A percentile compares a stretch with the other conserved stretches of the same genome.
These are phyloP conservation scores for Polytrichum commune DNA, from an alignment of 225 moss, liverwort and hornwort genomes.

Conservation along the genomic window DNA sequence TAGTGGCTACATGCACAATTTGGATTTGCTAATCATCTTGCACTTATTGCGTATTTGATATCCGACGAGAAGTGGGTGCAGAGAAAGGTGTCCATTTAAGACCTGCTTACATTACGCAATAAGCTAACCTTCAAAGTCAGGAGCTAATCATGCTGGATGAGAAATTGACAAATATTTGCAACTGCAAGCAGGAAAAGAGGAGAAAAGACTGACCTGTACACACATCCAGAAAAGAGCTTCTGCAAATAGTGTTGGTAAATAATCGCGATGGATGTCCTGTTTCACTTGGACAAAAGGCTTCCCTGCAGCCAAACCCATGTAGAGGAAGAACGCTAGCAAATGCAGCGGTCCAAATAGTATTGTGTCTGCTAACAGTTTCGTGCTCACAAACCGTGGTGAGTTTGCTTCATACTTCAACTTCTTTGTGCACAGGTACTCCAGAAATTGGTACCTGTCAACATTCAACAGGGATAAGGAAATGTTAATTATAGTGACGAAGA, in stretches of 20 bases:
- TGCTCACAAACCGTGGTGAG: slow-evolving; percentile 6
- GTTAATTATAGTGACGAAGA: too few species aligned
- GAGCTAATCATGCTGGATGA: neutral
- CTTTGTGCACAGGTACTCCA: slow-evolving; percentile 5
- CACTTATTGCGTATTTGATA: too few species aligned
- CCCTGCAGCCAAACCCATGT: slow-evolving; percentile 24
- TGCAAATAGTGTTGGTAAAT: slow-evolving; percentile 26
- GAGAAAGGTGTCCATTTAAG: too few species aligned
- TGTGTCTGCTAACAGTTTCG: slow-evolving; percentile 7
- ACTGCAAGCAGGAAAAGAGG: too few species aligned
- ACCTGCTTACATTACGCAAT: too few species aligned
- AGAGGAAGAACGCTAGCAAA: slow-evolving; percentile 18
- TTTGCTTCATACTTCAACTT: slow-evolving; percentile 2
- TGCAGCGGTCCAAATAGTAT: slow-evolving; percentile 2
- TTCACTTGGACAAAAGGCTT: slow-evolving; percentile 2
- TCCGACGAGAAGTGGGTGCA: too few species aligned
- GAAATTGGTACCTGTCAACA: slow-evolving; percentile 5
- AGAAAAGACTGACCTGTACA: slow-evolving; percentile 1
- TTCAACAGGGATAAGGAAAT: neutral
- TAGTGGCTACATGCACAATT: too few species aligned
- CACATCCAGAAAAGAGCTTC: slow-evolving; percentile 13
- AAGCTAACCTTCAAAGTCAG: neutral
- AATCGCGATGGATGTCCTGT: slow-evolving; percentile 12
- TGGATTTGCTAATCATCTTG: too few species aligned
- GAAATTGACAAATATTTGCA: too few species aligned